A percentile compares a stretch with the other conserved stretches of the same genome.
Conservation (phyloP, 768 basidiomycete genomes). For the Mycena crocata region DNA sequence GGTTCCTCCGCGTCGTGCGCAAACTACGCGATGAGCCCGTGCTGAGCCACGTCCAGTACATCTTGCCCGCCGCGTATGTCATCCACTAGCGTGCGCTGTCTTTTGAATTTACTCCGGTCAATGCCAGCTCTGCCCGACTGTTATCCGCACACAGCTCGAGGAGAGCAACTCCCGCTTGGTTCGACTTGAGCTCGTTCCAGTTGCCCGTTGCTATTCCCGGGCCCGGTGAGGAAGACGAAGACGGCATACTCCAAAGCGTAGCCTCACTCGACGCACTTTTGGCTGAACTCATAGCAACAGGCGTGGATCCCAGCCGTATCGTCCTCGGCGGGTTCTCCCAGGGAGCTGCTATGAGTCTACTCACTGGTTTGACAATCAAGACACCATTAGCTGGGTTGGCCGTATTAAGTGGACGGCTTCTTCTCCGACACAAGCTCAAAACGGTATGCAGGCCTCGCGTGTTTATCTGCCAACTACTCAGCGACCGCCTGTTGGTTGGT, state of each 20-base stretch:
- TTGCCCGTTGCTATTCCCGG: slow-evolving; percentile 19
- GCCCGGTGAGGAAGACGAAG: slow-evolving; percentile 15
- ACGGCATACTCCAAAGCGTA: slow-evolving; percentile 37
- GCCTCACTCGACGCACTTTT: slow-evolving; percentile 53
- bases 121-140: no score
- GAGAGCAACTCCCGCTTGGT: not conserved
- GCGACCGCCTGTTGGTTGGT: not conserved
- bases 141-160: no score
- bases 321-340: slow-evolving; percentile 64
- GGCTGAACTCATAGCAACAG: slow-evolving; percentile 53
- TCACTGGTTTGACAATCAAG: slow-evolving; percentile 51
- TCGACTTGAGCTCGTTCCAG: slow-evolving; percentile 8
- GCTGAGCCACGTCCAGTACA: no score
- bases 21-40: no score
- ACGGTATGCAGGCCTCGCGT: slow-evolving; percentile 37
- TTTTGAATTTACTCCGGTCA: no score
- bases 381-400: slow-evolving; percentile 54
- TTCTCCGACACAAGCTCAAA: slow-evolving; percentile 55
- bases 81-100: no score
- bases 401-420: slow-evolving; percentile 57
- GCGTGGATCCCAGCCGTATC: slow-evolving; percentile 54
- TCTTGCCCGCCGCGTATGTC: no score
- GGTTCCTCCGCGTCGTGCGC: slow-evolving; percentile 6
- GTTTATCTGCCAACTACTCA: not conserved
- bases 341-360: slow-evolving; percentile 57